Conservation (phyloP, 306 rosid genomes). For the Cicer yamashitae region DNA sequence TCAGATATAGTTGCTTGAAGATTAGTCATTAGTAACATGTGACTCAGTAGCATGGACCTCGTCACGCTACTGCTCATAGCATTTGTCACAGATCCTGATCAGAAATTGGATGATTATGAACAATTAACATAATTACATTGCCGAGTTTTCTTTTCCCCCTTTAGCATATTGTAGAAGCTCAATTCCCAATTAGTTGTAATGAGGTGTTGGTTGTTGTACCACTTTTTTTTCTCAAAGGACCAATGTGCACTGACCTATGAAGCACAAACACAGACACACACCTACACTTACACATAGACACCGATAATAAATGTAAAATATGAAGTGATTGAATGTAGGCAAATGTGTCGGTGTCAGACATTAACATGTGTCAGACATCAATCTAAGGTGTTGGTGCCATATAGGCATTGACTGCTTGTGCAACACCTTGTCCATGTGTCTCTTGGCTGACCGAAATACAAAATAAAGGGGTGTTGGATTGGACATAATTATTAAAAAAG, state of each 20-base stretch:
- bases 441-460: background rate
- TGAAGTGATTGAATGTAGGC: too few relatives aligned
- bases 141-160: background rate
- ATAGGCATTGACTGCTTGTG: too few relatives aligned
- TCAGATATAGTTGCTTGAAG: background rate
- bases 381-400: too few relatives aligned
- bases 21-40: background rate
- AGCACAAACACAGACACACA: too few relatives aligned
- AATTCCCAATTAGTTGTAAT: background rate
- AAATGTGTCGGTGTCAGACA: too few relatives aligned
- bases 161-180: background rate
- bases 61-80: too few relatives aligned
- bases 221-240: background rate
- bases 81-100: too few relatives aligned
- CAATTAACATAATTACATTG: background rate
- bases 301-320: too few relatives aligned
- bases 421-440: background rate
- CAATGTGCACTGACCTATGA: background rate
- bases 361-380: too few relatives aligned
- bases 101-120: background rate
- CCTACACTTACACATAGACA: too few relatives aligned
- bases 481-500: background rate
- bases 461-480: background rate
- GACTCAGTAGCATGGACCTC: too few relatives aligned
- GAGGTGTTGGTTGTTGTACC: constrained; percentile 13